These are phyloP conservation scores for Sclerospora graminicola DNA, from an alignment of 352 stramenopile species.

Conservation along the genomic window DNA sequence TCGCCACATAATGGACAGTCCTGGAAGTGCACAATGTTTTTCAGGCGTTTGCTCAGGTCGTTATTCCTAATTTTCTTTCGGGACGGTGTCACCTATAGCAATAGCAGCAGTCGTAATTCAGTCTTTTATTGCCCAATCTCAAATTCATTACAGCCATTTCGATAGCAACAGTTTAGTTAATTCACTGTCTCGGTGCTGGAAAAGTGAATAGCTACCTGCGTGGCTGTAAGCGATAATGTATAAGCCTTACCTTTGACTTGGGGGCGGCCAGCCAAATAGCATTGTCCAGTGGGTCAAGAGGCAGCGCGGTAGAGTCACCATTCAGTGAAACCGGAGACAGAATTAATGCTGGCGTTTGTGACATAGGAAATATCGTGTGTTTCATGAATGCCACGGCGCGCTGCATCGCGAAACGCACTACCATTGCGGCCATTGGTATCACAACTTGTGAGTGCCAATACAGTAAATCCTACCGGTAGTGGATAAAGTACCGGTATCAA, in stretches of 20 bases:
- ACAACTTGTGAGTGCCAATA: too few species aligned
- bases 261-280: slow-evolving; percentile 73
- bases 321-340: slow-evolving; percentile 21
- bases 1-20: slow-evolving; percentile 69
- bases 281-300: slow-evolving; percentile 49
- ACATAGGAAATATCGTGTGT: slow-evolving; percentile 31
- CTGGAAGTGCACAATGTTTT: slow-evolving; percentile 88
- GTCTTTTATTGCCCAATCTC: not conserved
- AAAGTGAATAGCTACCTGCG: not conserved
- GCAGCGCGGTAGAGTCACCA: slow-evolving; percentile 19
- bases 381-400: slow-evolving; percentile 49
- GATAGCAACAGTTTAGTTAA: not conserved
- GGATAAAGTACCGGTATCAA: too few species aligned
- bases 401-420: slow-evolving; percentile 64
- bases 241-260: slow-evolving; percentile 73
- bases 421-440: slow-evolving; percentile 46
- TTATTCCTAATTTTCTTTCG: slow-evolving; percentile 87
- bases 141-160: not conserved
- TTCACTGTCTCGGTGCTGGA: not conserved
- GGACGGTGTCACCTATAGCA: slow-evolving; percentile 64
- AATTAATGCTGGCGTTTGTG: slow-evolving; percentile 21
- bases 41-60: slow-evolving; percentile 74
- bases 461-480: not conserved
- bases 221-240: not conserved
- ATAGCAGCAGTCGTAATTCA: not conserved